Evolutionary conservation across 768 basidiomycete species (phyloP).

Genomic region (Rubroboletus pulcherrimus): DNA sequence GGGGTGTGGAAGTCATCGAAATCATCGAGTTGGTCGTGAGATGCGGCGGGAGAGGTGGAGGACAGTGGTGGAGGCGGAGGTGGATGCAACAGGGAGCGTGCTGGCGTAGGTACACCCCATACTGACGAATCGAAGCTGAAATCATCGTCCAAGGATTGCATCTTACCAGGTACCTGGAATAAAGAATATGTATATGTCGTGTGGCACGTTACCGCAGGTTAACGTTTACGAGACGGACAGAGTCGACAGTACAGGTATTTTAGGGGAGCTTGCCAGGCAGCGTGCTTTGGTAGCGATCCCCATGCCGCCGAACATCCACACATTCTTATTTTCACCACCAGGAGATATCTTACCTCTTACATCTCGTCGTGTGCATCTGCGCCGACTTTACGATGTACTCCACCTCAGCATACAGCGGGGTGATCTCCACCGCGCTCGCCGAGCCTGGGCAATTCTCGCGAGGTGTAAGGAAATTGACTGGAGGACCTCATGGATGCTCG

Average conservation of each 20-base stretch:
- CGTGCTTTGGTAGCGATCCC: neutral
- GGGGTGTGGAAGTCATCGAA: constrained; percentile 51
- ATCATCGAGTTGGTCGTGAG: constrained; percentile 46
- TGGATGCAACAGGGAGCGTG: constrained; percentile 29
- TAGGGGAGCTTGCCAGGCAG: neutral
- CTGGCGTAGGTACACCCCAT: constrained; percentile 53
- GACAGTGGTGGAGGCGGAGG: constrained; percentile 19
- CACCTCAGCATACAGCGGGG: constrained; percentile 66
- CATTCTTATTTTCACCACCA: constrained; percentile 63
- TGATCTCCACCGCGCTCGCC: constrained; percentile 59
- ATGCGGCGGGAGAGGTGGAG: constrained; percentile 24
- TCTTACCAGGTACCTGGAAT: constrained; percentile 2
- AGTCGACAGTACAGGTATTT: neutral
- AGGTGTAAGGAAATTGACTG: constrained; percentile 78
- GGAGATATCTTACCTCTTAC: constrained; percentile 46
- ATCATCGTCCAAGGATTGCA: constrained; percentile 62
- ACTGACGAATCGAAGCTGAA: constrained; percentile 68
- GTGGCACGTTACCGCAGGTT: neutral
- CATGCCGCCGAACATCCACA: constrained; percentile 32
- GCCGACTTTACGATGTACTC: constrained; percentile 70
- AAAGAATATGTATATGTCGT: constrained; percentile 10
- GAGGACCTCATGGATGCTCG: constrained; percentile 67
- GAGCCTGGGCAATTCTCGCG: constrained; percentile 70
- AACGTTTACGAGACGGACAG: neutral
- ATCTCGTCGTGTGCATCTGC: constrained; percentile 66